Evolutionary conservation across 1,139 yeast genomes (phyloP).

Genomic region (Zygosaccharomyces sapae): DNA sequence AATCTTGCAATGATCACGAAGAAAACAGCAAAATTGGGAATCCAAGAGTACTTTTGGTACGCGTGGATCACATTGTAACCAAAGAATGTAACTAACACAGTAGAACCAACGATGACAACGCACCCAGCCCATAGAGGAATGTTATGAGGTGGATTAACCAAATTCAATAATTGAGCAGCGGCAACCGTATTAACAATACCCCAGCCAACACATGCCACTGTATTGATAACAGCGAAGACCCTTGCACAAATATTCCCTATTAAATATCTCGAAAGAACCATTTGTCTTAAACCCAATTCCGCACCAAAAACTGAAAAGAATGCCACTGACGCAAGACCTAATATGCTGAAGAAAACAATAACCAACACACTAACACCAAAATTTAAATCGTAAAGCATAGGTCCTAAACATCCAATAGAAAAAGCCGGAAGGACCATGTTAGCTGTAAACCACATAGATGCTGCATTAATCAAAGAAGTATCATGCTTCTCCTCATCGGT

Average conservation of each 20-base stretch:
- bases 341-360: conserved; percentile 63
- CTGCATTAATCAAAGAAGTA: conserved; percentile 60
- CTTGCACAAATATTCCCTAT: conserved; percentile 73
- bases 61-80: conserved; percentile 79
- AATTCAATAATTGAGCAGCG: conserved; percentile 76
- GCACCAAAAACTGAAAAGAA: conserved; percentile 81
- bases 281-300: conserved; percentile 79
- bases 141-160: conserved; percentile 54
- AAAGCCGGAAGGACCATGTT: conserved; percentile 82
- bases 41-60: conserved; percentile 84
- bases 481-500: conserved; percentile 46
- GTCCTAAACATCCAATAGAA: conserved; percentile 76
- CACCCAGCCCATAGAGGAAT: conserved; percentile 93
- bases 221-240: conserved; percentile 72
- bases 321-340: conserved; percentile 78
- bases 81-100: conserved; percentile 70
- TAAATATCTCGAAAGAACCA: conserved; percentile 72
- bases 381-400: conserved; percentile 44
- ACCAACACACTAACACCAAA: conserved; percentile 65
- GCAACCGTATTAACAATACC: conserved; percentile 90
- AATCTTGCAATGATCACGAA: conserved; percentile 73
- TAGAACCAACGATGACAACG: conserved; percentile 60
- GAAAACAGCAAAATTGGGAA: conserved; percentile 70
- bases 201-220: conserved; percentile 90
- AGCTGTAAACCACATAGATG: conserved; percentile 89